Evolutionary conservation across 106 monocot genomes (phyloP).

Genomic region (Agapanthus africanus): DNA sequence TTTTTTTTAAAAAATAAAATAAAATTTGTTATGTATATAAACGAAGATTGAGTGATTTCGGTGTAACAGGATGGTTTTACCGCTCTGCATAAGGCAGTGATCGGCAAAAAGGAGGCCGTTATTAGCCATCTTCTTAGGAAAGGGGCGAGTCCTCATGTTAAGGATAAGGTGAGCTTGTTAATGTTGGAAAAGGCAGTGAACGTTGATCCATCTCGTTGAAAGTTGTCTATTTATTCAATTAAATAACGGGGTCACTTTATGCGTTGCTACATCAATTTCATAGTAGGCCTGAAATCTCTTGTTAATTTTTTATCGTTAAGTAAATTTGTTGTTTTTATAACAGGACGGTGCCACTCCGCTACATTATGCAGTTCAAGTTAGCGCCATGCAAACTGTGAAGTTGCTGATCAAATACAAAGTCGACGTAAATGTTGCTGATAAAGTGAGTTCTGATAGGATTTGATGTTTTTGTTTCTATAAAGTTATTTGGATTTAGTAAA

Average conservation of each 20-base stretch:
- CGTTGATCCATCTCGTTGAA: too few relatives aligned
- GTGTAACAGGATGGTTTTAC: slow-evolving; percentile 82
- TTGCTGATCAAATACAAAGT: slow-evolving; percentile 83
- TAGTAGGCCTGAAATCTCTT: background rate
- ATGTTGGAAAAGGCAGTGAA: too few relatives aligned
- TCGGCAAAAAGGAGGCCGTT: slow-evolving; percentile 95
- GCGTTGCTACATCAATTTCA: too few relatives aligned
- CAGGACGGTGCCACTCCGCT: slow-evolving; percentile 90
- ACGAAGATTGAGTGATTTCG: slow-evolving; percentile 26
- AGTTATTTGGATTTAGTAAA: slow-evolving; percentile 3
- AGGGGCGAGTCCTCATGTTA: slow-evolving; percentile 86
- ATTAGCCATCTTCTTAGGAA: slow-evolving; percentile 86
- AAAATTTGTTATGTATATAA: slow-evolving; percentile 17
- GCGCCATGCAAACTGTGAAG: slow-evolving; percentile 93
- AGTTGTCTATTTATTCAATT: too few relatives aligned
- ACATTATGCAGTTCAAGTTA: slow-evolving; percentile 93
- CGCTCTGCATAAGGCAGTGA: slow-evolving; percentile 81
- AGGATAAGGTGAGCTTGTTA: slow-evolving; percentile 46
- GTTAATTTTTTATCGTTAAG: background rate
- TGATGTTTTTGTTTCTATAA: slow-evolving; percentile 7
- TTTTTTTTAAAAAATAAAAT: too few relatives aligned
- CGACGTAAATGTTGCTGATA: slow-evolving; percentile 87
- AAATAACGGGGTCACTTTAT: too few relatives aligned
- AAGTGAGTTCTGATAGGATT: slow-evolving; percentile 39
- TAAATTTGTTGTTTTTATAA: slow-evolving; percentile 7